Percentiles rank a stretch among this genome's conserved stretches.
Conservation (phyloP, 2,329 filamentous ascomycete species). For the Phialophora expanda region DNA sequence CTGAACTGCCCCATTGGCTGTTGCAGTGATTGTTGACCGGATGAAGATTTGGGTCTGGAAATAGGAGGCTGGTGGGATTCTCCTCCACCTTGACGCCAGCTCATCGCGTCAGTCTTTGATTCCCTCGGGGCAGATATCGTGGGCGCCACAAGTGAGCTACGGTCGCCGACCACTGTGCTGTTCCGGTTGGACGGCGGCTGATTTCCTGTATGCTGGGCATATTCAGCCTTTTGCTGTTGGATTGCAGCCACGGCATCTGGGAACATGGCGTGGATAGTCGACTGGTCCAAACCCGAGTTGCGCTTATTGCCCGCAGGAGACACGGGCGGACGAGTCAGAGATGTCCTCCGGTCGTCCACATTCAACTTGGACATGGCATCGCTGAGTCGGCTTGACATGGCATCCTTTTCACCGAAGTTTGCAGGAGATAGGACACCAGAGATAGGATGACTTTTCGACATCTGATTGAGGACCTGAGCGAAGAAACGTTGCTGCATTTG, state of each 20-base stretch:
- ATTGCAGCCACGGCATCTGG: constrained; percentile 97
- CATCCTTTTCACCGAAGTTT: constrained; percentile 93
- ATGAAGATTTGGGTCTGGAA: constrained; percentile 76
- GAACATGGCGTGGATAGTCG: constrained; percentile 98
- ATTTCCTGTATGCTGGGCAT: constrained; percentile 91
- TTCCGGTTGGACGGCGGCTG: constrained; percentile 90
- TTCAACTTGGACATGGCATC: constrained; percentile 97
- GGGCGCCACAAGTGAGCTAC: constrained; percentile 74
- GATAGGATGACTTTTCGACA: constrained; percentile 98
- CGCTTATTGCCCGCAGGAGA: constrained; percentile 77
- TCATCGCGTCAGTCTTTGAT: constrained; percentile 63
- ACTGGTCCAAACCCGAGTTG: constrained; percentile 90
- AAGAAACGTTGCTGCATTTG: constrained; percentile 99
- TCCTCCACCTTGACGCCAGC: constrained; percentile 69
- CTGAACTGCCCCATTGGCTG: constrained; percentile 89
- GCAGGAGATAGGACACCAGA: constrained; percentile 91
- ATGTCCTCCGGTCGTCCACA: constrained; percentile 85
- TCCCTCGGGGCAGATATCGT: constrained; percentile 72
- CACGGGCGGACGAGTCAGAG: constrained; percentile 77
- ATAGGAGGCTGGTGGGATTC: constrained; percentile 56
- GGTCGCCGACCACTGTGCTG: constrained; percentile 78
- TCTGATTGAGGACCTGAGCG: constrained; percentile 97
- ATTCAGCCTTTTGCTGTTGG: constrained; percentile 96
- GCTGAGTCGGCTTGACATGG: constrained; percentile 93
- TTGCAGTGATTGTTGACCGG: constrained; percentile 61